These are phyloP conservation scores for Teunomyces tritomae DNA, from an alignment of 805 yeast genomes.

Conservation along the genomic window DNA sequence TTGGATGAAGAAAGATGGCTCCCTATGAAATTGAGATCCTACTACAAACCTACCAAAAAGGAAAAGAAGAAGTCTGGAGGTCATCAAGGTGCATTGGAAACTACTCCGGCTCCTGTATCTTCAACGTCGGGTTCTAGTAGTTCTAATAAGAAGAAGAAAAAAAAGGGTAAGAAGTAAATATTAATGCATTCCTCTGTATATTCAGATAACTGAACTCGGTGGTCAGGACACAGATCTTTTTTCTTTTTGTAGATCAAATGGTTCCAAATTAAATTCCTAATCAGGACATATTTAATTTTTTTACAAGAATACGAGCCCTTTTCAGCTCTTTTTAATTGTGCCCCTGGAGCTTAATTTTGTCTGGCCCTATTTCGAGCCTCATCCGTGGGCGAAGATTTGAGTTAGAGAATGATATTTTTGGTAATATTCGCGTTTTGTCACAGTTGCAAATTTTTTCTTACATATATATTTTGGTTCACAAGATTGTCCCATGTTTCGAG, in stretches of 20 bases:
- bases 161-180: constrained; percentile 15
- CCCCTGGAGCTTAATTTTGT: no score
- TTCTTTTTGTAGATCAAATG: neutral
- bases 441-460: neutral
- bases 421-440: no score
- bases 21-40: constrained; percentile 80
- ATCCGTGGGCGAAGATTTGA: no score
- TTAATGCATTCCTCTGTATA: neutral
- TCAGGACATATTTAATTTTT: neutral
- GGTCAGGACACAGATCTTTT: neutral
- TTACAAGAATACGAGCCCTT: neutral
- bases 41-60: constrained; percentile 75
- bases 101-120: constrained; percentile 5
- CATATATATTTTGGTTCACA: neutral
- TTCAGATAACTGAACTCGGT: neutral
- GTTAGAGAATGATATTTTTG: no score
- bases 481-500: neutral
- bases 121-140: neutral
- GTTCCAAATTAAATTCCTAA: neutral
- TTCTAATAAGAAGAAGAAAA: constrained; percentile 12
- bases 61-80: constrained; percentile 29
- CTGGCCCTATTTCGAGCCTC: no score
- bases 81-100: constrained; percentile 15
- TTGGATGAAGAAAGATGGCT: constrained; percentile 81
- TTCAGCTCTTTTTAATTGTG: no score